Base-by-base conservation (phyloP, 2,329 filamentous ascomycete genomes). In the Ophiocordyceps camponoti-leonardi region DNA sequence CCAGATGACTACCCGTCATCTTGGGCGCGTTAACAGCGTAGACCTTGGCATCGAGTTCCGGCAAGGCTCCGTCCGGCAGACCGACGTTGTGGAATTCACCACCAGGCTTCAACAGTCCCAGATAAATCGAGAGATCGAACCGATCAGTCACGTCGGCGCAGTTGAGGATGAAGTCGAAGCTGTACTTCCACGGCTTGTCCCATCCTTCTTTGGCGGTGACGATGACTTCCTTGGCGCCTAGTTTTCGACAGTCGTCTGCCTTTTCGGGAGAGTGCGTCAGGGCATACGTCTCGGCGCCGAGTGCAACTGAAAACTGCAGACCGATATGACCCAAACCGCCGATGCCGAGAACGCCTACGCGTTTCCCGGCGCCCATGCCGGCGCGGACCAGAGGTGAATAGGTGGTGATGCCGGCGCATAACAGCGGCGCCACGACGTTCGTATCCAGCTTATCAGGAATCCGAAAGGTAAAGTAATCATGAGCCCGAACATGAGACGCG, bases 321-420 rank as follows among this genome's bases (percentile, higher is more conserved):
- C 75, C 84, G 50, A 87, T 77, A 57, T 90, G 83, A 0, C 83
- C 83, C 0, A 87, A 62, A 0, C 83, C 83, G 7, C 83, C 83
- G 13, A 88, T 67, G 7, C 83, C 83, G 13, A 86, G 67, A 45
- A 90, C 73, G 0, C 77, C 83, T 0, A 90, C 80, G 4, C 63
- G 69, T 59, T 83, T 84, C 5, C 83, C 83, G 0, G 80, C 79
- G 0, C 83, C 83, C 31, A 76, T 71, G 1, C 75, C 76, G 33
- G 83, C 77, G 26, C 79, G 71, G 44, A 72, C 71, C 16, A 92
- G 62, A 0, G 85, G 84, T 5, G 73, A 73, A 57, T 75, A 92
- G 0, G 81, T 73, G 0, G 85, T 92, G 45, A 90, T 71, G 1
- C 86, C 85, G 1, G 78, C 85, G 56, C 85, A 90, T 26, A 90